A percentile compares a stretch with the other conserved stretches of the same genome.
Evolutionary conservation across 1,284 basidiomycete genomes (phyloP).

Genomic region (Ustilago lituana): DNA sequence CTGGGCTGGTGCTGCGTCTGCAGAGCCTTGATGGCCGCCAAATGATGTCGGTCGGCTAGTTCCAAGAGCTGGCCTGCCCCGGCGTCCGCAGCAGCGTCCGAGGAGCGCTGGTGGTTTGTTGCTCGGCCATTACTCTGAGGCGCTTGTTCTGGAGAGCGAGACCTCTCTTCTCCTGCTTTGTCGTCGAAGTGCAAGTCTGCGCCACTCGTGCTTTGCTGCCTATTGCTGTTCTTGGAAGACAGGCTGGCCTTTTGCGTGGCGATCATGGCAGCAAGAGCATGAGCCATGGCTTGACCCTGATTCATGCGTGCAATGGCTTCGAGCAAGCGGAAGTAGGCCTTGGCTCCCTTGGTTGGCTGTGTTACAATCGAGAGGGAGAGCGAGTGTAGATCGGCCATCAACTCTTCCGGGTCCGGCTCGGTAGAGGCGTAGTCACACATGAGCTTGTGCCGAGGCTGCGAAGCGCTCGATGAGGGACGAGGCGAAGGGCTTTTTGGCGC

Average conservation of each 20-base stretch:
- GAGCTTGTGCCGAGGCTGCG: slow-evolving; percentile 28
- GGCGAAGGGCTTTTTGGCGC: slow-evolving; percentile 11
- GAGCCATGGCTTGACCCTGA: slow-evolving; percentile 46
- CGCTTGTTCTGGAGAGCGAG: not conserved
- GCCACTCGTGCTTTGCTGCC: no score
- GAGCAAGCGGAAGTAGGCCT: slow-evolving; percentile 32
- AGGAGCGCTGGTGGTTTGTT: not conserved
- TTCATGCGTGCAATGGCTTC: slow-evolving; percentile 24
- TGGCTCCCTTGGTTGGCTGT: slow-evolving; percentile 28
- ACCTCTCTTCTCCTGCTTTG: not conserved
- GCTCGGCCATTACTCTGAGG: not conserved
- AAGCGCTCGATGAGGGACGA: slow-evolving; percentile 8
- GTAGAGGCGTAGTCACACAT: slow-evolving; percentile 32
- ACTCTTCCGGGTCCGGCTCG: slow-evolving; percentile 30
- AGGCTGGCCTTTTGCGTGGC: slow-evolving; percentile 26
- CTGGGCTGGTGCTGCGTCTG: slow-evolving; percentile 40
- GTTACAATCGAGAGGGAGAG: slow-evolving; percentile 15
- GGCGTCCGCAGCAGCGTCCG: not conserved
- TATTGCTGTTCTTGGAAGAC: not conserved
- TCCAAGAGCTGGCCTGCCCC: slow-evolving; percentile 10
- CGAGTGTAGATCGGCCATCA: slow-evolving; percentile 14
- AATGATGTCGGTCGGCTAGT: slow-evolving; percentile 40
- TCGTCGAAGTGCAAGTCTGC: no score
- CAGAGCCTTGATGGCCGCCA: slow-evolving; percentile 40
- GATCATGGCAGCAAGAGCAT: slow-evolving; percentile 36